Evolutionary conservation across 164 flowering plant species (phyloP).

Genomic region (Aristolochia californica): DNA sequence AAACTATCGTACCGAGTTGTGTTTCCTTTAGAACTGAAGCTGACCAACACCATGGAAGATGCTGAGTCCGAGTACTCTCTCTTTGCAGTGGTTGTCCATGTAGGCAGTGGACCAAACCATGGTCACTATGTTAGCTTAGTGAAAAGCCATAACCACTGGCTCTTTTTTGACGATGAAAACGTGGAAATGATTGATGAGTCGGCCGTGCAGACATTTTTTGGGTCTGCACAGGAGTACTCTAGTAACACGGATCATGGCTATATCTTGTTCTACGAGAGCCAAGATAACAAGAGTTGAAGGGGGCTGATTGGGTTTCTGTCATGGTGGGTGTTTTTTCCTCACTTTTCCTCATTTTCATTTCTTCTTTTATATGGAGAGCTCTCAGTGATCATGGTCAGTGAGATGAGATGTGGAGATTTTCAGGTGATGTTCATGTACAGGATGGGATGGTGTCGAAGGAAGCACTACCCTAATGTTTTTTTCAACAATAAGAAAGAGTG

Average conservation of each 20-base stretch:
- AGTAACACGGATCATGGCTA: constrained; percentile 98
- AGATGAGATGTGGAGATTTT: constrained; percentile 16
- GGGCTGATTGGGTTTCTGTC: background rate
- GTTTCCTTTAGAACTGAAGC: constrained; percentile 90
- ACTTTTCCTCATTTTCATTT: constrained; percentile 2
- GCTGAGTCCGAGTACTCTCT: constrained; percentile 83
- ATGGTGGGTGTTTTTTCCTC: constrained; percentile 13
- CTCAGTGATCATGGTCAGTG: constrained; percentile 14
- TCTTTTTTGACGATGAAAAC: constrained; percentile 94
- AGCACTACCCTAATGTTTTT: constrained; percentile 19
- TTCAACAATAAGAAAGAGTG: constrained; percentile 26
- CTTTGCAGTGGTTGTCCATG: constrained; percentile 97
- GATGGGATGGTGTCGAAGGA: constrained; percentile 26
- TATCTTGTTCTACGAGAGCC: constrained; percentile 87
- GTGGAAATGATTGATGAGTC: constrained; percentile 99
- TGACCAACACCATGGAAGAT: constrained; percentile 84
- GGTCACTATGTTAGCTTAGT: constrained; percentile 97
- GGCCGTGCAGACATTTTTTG: constrained; percentile 93
- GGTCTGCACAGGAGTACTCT: constrained; percentile 95
- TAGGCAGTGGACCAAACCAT: constrained; percentile 97
- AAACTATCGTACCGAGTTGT: constrained; percentile 94
- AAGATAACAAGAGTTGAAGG: constrained; percentile 36
- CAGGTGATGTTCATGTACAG: constrained; percentile 40
- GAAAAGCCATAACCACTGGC: constrained; percentile 98
- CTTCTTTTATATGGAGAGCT: constrained; percentile 12